These are phyloP conservation scores for Polygonum aviculare DNA, from an alignment of 148 eudicot genomes.

Conservation along the genomic window DNA sequence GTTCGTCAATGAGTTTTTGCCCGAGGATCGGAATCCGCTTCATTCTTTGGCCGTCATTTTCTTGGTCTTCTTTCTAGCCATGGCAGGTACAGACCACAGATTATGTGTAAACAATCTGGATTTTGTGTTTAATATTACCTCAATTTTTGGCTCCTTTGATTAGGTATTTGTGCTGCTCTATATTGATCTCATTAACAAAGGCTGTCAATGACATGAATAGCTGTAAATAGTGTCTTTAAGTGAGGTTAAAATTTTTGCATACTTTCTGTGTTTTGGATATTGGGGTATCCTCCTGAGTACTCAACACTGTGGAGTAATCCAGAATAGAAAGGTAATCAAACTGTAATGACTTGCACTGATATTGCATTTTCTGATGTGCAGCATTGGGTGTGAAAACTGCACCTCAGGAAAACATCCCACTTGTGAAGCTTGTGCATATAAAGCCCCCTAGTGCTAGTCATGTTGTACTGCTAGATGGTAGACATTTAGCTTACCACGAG, in stretches of 20 bases:
- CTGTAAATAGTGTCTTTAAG: neutral
- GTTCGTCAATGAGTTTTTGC: slow-evolving; percentile 56
- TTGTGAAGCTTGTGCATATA: slow-evolving; percentile 31
- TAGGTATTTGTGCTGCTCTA: neutral
- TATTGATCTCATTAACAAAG: neutral
- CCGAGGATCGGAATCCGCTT: slow-evolving; percentile 67
- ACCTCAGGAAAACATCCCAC: slow-evolving; percentile 1
- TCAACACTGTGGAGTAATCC: neutral
- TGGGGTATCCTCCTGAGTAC: neutral
- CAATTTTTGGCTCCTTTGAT: neutral
- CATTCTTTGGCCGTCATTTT: slow-evolving; percentile 52
- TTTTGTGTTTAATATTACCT: neutral
- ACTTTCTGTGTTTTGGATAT: neutral
- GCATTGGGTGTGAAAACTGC: slow-evolving; percentile 12
- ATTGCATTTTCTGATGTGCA: slow-evolving; percentile 15
- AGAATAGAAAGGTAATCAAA: neutral
- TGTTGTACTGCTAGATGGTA: slow-evolving; percentile 68
- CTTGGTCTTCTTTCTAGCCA: slow-evolving; percentile 31
- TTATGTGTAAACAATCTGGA: neutral
- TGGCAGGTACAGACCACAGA: slow-evolving; percentile 32
- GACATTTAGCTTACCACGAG: slow-evolving; percentile 71
- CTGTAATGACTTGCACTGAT: slow-evolving; percentile 9
- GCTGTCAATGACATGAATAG: neutral
- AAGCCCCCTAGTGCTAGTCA: slow-evolving; percentile 72
- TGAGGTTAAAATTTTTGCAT: neutral